These are phyloP conservation scores for Ilyonectria mors-panacis DNA, from an alignment of 2,329 filamentous ascomycete genomes.

Conservation along the genomic window DNA sequence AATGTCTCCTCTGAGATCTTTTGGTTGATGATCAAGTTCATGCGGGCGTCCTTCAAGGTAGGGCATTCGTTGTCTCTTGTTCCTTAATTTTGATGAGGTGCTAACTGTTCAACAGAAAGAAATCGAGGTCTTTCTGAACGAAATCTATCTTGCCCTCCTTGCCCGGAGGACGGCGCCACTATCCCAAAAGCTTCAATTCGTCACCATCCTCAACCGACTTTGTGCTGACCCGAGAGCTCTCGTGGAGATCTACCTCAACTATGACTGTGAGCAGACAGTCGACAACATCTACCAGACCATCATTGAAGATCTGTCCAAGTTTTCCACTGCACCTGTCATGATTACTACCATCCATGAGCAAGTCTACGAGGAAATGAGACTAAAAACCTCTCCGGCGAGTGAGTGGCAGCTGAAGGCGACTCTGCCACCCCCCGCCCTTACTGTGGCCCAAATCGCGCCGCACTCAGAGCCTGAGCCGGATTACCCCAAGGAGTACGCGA, in stretches of 20 bases:
- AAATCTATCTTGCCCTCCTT: constrained; percentile 94
- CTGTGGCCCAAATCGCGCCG: constrained; percentile 80
- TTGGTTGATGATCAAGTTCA: constrained; percentile 95
- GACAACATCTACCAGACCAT: constrained; percentile 98
- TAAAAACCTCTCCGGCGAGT: constrained; percentile 70
- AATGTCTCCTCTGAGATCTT: constrained; percentile 98
- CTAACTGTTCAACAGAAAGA: constrained; percentile 76
- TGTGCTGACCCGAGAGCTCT: constrained; percentile 89
- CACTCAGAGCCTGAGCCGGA: constrained; percentile 74
- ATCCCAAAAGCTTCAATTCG: constrained; percentile 93
- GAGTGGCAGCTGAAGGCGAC: constrained; percentile 93
- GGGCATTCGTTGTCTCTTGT: constrained; percentile 36
- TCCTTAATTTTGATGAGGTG: neutral
- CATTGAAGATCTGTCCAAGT: constrained; percentile 92
- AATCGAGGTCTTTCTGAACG: constrained; percentile 97
- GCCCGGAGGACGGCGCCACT: constrained; percentile 88
- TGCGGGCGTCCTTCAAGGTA: constrained; percentile 94
- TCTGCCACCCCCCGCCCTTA: constrained; percentile 88
- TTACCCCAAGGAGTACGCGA: constrained; percentile 88
- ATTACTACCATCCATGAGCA: constrained; percentile 86
- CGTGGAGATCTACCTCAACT: constrained; percentile 97
- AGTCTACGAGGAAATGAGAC: constrained; percentile 84
- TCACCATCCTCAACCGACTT: constrained; percentile 87
- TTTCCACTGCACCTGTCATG: constrained; percentile 83
- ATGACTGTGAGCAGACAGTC: constrained; percentile 94